phyloP scores from a whole-genome alignment of 2,329 filamentous ascomycete genomes.

The Akanthomyces muscarius region DNA sequence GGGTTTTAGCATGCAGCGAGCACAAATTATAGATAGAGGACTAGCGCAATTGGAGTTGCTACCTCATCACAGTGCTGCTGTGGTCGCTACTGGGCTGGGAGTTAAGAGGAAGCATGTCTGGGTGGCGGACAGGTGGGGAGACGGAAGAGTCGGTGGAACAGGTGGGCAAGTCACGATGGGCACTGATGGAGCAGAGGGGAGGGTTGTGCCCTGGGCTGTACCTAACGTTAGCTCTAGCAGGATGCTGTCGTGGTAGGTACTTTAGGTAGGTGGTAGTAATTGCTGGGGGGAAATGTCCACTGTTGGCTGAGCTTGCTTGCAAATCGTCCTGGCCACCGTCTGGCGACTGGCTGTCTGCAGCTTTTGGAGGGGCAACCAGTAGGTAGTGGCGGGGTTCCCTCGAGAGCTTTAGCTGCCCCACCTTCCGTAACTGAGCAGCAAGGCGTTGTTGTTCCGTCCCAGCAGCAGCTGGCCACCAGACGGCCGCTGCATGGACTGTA shows the following conservation, averaged over 20 bases:
- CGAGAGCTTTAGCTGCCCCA: conserved; percentile 10
- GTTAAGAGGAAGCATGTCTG: neutral
- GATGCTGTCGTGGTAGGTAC: neutral
- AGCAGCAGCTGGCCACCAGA: neutral
- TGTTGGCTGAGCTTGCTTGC: neutral
- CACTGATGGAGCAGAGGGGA: conserved; percentile 1
- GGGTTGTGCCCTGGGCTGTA: conserved; percentile 1
- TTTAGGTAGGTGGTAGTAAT: neutral
- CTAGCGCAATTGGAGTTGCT: too few species aligned
- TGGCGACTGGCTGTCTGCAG: neutral
- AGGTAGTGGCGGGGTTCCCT: conserved; percentile 8
- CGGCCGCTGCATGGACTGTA: neutral
- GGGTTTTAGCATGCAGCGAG: neutral
- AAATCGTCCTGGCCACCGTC: neutral
- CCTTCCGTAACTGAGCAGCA: conserved; percentile 6
- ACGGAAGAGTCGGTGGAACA: neutral
- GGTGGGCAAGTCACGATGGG: neutral
- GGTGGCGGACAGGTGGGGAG: neutral
- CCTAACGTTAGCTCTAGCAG: neutral
- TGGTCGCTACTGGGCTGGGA: neutral
- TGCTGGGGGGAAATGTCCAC: neutral
- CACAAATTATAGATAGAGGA: too few species aligned
- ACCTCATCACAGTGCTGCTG: neutral
- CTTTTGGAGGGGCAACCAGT: conserved; percentile 2
- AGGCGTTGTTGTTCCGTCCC: too few species aligned